These are phyloP conservation scores for Candida suzukii DNA, from an alignment of 805 yeast genomes.

Conservation along the genomic window DNA sequence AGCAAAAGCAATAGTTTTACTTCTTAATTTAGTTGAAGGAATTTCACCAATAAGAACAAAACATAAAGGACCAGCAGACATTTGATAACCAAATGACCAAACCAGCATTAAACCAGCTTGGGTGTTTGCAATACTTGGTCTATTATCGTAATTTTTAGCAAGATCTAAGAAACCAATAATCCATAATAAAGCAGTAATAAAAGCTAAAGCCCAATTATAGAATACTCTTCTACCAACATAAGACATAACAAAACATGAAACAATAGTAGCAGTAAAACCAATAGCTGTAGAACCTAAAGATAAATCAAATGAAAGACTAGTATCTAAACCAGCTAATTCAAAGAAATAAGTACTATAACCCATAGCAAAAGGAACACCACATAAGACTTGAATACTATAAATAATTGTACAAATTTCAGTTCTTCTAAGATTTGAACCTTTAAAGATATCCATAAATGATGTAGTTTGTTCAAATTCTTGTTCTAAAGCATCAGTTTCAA, in stretches of 20 bases:
- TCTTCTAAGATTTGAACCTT: slow-evolving; percentile 40
- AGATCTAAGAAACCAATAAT: slow-evolving; percentile 8
- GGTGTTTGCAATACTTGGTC: slow-evolving; percentile 4
- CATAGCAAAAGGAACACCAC: slow-evolving; percentile 60
- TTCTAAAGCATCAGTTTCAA: slow-evolving; percentile 9
- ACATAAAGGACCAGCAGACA: slow-evolving; percentile 34
- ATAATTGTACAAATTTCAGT: slow-evolving; percentile 30
- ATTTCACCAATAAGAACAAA: slow-evolving; percentile 33
- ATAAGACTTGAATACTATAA: slow-evolving; percentile 49
- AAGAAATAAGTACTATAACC: slow-evolving; percentile 37
- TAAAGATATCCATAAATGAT: slow-evolving; percentile 35
- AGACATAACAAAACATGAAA: slow-evolving; percentile 32
- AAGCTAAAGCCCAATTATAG: slow-evolving; percentile 2
- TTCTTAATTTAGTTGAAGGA: slow-evolving; percentile 31
- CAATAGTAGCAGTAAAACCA: slow-evolving; percentile 23
- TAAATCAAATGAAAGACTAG: slow-evolving; percentile 11
- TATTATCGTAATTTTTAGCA: slow-evolving; percentile 1
- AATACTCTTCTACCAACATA: slow-evolving; percentile 31
- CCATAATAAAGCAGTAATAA: slow-evolving; percentile 3
- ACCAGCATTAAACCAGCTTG: slow-evolving; percentile 9
- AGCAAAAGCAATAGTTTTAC: slow-evolving; percentile 32
- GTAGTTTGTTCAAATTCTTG: slow-evolving; percentile 6
- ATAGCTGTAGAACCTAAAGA: slow-evolving; percentile 25
- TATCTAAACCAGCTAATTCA: slow-evolving; percentile 11
- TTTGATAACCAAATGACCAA: slow-evolving; percentile 21